Percentiles rank a stretch among this genome's conserved stretches.
Conservation (phyloP, 176 grass and related monocot species). For the Zoysia pacifica region DNA sequence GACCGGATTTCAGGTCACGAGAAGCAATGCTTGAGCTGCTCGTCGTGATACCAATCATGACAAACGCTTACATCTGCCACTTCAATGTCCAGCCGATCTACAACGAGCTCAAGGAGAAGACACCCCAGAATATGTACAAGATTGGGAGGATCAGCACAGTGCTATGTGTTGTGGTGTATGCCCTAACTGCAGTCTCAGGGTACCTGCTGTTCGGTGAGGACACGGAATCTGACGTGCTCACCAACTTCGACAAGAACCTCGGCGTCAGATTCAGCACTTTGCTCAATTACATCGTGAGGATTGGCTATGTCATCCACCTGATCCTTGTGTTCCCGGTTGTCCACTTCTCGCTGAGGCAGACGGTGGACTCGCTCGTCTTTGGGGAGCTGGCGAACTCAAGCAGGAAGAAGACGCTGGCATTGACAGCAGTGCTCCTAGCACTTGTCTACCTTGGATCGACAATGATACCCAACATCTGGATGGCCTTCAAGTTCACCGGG, state of each 20-base stretch:
- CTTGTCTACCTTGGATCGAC: constrained; percentile 84
- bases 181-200: constrained; percentile 74
- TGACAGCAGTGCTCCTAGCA: constrained; percentile 71
- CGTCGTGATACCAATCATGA: constrained; percentile 97
- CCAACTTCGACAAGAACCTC: constrained; percentile 94
- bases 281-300: constrained; percentile 92
- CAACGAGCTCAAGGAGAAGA: constrained; percentile 89
- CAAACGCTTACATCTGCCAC: constrained; percentile 88
- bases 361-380: constrained; percentile 76
- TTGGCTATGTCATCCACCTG: constrained; percentile 90
- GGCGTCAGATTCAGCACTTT: constrained; percentile 85
- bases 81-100: constrained; percentile 98
- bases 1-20: constrained; percentile 73
- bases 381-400: constrained; percentile 40
- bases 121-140: constrained; percentile 78
- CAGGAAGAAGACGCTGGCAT: constrained; percentile 62
- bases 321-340: constrained; percentile 93
- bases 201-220: constrained; percentile 87
- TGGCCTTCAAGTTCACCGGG: constrained; percentile 94
- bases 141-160: constrained; percentile 72
- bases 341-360: constrained; percentile 96
- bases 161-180: constrained; percentile 74
- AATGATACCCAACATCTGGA: constrained; percentile 96
- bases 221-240: constrained; percentile 85
- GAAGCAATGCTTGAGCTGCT: constrained; percentile 76